These are phyloP conservation scores for Globomyces pollinis-pini DNA, from an alignment of 192 early-diverging fungal species.

Conservation along the genomic window DNA sequence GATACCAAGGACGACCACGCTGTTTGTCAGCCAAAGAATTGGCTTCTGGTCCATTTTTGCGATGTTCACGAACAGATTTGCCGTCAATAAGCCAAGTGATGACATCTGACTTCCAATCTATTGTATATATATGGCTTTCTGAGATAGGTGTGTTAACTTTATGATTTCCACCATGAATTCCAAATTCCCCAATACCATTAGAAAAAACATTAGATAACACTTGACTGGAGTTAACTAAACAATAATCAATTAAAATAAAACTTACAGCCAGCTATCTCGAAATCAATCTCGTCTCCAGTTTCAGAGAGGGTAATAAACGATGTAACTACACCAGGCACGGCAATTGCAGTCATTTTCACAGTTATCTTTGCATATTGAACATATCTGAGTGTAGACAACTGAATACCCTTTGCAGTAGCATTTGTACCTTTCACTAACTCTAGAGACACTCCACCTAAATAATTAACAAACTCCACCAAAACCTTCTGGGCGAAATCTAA, in stretches of 20 bases:
- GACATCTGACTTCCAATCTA: slow-evolving; percentile 4
- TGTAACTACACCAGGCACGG: slow-evolving; percentile 1
- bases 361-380: slow-evolving; percentile 5
- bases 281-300: slow-evolving; percentile 1
- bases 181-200: neutral
- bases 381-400: neutral
- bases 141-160: neutral
- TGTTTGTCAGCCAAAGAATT: neutral
- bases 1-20: neutral
- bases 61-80: neutral
- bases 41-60: neutral
- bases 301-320: slow-evolving; percentile 8
- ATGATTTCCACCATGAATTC: neutral
- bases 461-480: no score
- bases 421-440: neutral
- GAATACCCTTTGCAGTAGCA: neutral
- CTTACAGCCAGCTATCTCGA: slow-evolving; percentile 1
- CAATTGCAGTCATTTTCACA: neutral
- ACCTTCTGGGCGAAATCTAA: no score
- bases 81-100: neutral
- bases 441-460: neutral
- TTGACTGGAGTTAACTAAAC: neutral
- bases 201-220: neutral
- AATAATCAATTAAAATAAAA: no score
- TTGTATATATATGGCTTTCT: neutral